Base-by-base conservation (phyloP, 129 eudicot species). In the Helichrysum umbraculigerum region DNA sequence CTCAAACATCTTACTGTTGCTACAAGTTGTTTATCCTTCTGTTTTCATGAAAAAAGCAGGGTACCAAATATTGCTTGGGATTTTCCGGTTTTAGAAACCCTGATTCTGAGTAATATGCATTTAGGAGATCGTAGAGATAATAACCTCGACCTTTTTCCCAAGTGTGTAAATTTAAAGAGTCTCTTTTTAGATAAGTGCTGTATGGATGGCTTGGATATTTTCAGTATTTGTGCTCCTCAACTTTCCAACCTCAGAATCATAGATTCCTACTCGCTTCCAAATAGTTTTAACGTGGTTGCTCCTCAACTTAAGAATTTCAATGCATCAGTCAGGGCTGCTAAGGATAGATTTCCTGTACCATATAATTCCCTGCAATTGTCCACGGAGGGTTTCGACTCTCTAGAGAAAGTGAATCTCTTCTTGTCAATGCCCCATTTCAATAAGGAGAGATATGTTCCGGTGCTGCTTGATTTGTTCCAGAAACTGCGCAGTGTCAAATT, bases 1-100 rank as follows among this genome's bases (percentile, higher is more conserved):
- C 70, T 74, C 70, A 74, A 74, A 22, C 61, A 74, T 29, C 78
- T 61, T 30, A 39, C 44, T 6, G 11, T 39, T 39, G 0, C 44
- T 0, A 39, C 44, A 2, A 33, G 37, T 33, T 33, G 37, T 33
- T 4, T 33, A 33, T 33, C 37, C 0, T 33, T 33, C 5, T 33
- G 37, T 33, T 33, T 33, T 33, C 52, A 44, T 44, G 52, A 12
- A 8, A 44, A 44, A 44, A 7, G 15, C 15, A 7, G 2, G 11
- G 52, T 50, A 50, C 57, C 57, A 16, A 6, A 16, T 2, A 3
- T 21, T 1, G 58, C 10, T 52, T 52, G 58, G 58, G 58, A 52
- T 8, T 11, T 52, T 52, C 21, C 21, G 8, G n/a, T 0, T 52
- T 52, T 52, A 16, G 58, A 52, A 52, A 52, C 19, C 6, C 8